phyloP scores from a whole-genome alignment of 805 yeast genomes.

The Saccharomycopsis sp. region DNA sequence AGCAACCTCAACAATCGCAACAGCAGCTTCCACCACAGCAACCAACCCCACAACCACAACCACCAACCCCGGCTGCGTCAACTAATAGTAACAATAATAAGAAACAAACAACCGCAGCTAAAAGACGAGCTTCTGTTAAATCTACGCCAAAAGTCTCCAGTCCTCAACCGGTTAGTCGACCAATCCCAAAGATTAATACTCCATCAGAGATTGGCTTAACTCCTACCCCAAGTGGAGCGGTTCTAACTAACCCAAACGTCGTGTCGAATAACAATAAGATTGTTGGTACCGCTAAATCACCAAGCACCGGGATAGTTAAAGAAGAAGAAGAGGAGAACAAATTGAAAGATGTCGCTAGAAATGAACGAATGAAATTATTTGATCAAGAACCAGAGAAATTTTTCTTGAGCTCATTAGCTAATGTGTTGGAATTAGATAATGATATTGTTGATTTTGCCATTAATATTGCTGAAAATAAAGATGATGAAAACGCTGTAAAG shows the following conservation, averaged over 20 bases:
- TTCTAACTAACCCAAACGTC: too few relatives aligned
- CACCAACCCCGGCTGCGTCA: background rate
- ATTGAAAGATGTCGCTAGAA: conserved; percentile 3
- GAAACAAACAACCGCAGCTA: background rate
- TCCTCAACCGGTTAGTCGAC: conserved; percentile 14
- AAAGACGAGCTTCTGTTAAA: conserved; percentile 7
- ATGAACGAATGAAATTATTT: conserved; percentile 5
- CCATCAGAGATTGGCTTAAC: conserved; percentile 17
- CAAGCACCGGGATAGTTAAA: conserved; percentile 22
- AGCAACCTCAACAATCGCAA: conserved; percentile 1
- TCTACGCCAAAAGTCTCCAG: conserved; percentile 9
- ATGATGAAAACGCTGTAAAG: conserved; percentile 3
- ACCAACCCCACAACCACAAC: background rate
- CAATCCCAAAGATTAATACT: conserved; percentile 18
- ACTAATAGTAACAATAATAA: background rate
- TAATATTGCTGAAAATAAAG: conserved; percentile 10
- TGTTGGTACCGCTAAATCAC: conserved; percentile 1
- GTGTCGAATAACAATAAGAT: background rate
- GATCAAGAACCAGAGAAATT: conserved; percentile 15
- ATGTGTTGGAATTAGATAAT: conserved; percentile 13
- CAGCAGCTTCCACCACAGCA: conserved; percentile 4
- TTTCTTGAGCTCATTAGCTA: conserved; percentile 19
- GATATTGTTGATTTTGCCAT: conserved; percentile 13
- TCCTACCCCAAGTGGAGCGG: conserved; percentile 13
- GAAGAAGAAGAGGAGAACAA: conserved; percentile 26